Evolutionary conservation across 306 rosid genomes (phyloP), one percentile per base, ranked within the genome.

Genomic region (Dryas drummondii): DNA sequence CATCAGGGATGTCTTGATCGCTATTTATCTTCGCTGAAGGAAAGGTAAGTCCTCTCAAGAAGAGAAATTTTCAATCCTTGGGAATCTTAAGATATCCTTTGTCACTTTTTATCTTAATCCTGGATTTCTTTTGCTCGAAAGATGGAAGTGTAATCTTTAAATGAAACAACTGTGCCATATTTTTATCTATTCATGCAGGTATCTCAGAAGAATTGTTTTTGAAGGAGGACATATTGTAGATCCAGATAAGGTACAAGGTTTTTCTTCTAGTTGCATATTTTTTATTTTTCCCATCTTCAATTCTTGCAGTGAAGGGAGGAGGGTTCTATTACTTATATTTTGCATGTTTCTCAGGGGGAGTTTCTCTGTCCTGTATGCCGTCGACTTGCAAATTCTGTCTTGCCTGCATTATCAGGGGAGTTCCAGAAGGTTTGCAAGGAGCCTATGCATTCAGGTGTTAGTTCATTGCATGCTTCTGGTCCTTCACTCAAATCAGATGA

Each of bases 191-290:
- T 70, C 68, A 44, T 73, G 78, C 90, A 96, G 99, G 82, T 87
- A 85, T 82, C 81, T 83, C 78, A 83, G 98, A 82, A 92, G 99
- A 86, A 89, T 92, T 79, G 92, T 90, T 70, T 96, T 96, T 66
- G 99, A 96, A 86, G 99, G 99, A 83, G 97, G 98, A 76, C 99
- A 92, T 86, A 92, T 92, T 76, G 97, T 84, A 52, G 99, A 96
- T 69, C 98, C 97, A 60, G 98, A 92, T 74, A 93, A 89, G 99
- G 99, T 89, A 82, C 26, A 75, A 59, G 69, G 57, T 68, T 12
- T 52, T 17, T 22, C 59, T 60, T 19, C 50, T 48, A 17, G 4
- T 49, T 1, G 13, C 71, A 42, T 17, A 8, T 19, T 50, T 42
- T 40, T 10, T 27, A 1, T 58, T 48, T 66, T 61, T 26, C 37